A percentile compares a stretch with the other conserved stretches of the same genome.
These are phyloP conservation scores for Paramecium sexaurelia DNA, from an alignment of 73 alveolate genomes.

Conservation along the genomic window DNA sequence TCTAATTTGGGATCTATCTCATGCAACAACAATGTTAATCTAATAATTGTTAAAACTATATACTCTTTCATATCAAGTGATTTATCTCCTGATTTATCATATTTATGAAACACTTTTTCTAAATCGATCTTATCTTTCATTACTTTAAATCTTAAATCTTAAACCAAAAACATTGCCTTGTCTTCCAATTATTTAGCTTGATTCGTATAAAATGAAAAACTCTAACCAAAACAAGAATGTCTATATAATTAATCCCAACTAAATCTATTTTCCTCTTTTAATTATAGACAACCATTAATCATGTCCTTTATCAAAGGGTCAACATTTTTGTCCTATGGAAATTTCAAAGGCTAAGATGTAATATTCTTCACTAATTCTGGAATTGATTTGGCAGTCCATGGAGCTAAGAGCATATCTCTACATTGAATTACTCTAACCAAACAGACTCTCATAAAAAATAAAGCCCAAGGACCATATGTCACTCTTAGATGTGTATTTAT, in stretches of 20 bases:
- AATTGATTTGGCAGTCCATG: slow-evolving; percentile 65
- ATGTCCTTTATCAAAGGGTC: background rate
- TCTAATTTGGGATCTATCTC: slow-evolving; percentile 54
- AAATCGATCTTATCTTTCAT: slow-evolving; percentile 62
- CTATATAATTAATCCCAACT: slow-evolving; percentile 67
- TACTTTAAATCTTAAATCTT: slow-evolving; percentile 63
- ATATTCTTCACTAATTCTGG: slow-evolving; percentile 54
- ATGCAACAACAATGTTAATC: slow-evolving; percentile 52
- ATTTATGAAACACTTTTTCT: slow-evolving; percentile 57
- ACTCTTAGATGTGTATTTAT: slow-evolving; percentile 65
- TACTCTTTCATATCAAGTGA: slow-evolving; percentile 62
- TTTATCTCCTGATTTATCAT: slow-evolving; percentile 56
- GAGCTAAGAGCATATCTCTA: background rate
- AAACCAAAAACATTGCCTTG: slow-evolving; percentile 58
- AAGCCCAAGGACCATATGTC: slow-evolving; percentile 69
- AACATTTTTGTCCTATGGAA: background rate
- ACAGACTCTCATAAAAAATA: slow-evolving; percentile 60
- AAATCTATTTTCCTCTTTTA: slow-evolving; percentile 52
- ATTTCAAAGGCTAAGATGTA: slow-evolving; percentile 5
- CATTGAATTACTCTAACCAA: slow-evolving; percentile 37
- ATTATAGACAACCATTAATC: slow-evolving; percentile 17
- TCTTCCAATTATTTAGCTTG: slow-evolving; percentile 57
- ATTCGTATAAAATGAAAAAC: slow-evolving; percentile 20
- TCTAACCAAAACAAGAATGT: slow-evolving; percentile 63
- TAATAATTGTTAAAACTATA: too few species aligned